A percentile compares a stretch with the other conserved stretches of the same genome.
Evolutionary conservation across 1,139 yeast species (phyloP).

Genomic region (Lizanozyma gosingica): DNA sequence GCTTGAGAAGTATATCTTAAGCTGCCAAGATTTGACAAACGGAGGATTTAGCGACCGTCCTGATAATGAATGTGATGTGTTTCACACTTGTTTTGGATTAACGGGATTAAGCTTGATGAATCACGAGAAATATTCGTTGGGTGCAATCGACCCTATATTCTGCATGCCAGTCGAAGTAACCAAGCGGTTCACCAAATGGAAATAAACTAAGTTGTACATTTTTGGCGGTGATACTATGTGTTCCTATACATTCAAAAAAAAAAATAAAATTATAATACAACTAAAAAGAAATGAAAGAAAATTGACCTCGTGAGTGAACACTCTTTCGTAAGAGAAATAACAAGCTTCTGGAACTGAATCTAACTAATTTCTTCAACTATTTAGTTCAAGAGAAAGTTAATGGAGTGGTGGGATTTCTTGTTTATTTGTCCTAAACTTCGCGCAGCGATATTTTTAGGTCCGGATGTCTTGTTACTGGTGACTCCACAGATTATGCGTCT

Average conservation of each 20-base stretch:
- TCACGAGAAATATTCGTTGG: constrained; percentile 37
- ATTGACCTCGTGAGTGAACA: too few species aligned
- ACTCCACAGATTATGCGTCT: constrained; percentile 30
- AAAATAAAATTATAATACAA: too few species aligned
- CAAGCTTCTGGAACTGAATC: too few species aligned
- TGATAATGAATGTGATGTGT: constrained; percentile 86
- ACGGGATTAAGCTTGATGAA: constrained; percentile 79
- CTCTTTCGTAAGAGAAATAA: too few species aligned
- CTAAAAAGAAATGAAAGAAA: too few species aligned
- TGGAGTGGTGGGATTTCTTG: constrained; percentile 20
- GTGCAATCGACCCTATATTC: constrained; percentile 70
- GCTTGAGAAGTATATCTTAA: constrained; percentile 56
- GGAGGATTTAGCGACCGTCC: constrained; percentile 95
- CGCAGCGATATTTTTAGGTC: neutral
- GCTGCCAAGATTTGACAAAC: constrained; percentile 63
- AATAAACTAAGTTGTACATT: neutral
- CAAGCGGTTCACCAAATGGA: constrained; percentile 38
- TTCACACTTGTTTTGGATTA: constrained; percentile 84
- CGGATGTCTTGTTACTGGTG: constrained; percentile 2
- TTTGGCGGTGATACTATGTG: too few species aligned
- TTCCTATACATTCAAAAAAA: neutral
- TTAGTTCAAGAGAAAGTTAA: constrained; percentile 17
- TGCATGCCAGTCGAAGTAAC: constrained; percentile 63
- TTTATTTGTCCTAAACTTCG: constrained; percentile 5
- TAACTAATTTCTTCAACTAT: too few species aligned